Conservation (phyloP, 1,284 basidiomycete genomes). For the Hypsizygus ulmarius region DNA sequence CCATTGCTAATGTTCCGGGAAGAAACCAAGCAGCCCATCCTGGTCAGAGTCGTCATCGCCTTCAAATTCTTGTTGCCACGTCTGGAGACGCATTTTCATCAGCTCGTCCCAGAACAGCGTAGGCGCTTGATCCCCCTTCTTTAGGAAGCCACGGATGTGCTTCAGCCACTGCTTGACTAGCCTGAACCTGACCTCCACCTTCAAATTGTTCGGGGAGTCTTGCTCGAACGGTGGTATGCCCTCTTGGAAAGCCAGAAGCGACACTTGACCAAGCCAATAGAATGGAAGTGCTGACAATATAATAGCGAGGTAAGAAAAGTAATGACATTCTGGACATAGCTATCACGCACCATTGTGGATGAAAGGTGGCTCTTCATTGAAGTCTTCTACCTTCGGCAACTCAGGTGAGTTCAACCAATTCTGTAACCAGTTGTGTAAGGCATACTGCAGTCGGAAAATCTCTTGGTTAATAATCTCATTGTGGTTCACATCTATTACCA, state of each 20-base stretch:
- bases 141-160: slow-evolving; percentile 50
- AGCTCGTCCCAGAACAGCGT: slow-evolving; percentile 55
- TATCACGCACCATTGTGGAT: slow-evolving; percentile 32
- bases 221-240: slow-evolving; percentile 43
- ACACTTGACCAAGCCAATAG: slow-evolving; percentile 60
- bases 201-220: slow-evolving; percentile 31
- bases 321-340: neutral
- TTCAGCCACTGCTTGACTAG: slow-evolving; percentile 57
- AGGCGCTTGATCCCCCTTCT: slow-evolving; percentile 43
- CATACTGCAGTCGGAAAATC: slow-evolving; percentile 43
- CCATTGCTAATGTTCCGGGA: slow-evolving; percentile 26
- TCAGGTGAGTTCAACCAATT: slow-evolving; percentile 52
- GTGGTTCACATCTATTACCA: slow-evolving; percentile 4
- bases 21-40: slow-evolving; percentile 44
- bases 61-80: slow-evolving; percentile 35
- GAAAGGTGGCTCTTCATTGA: slow-evolving; percentile 43
- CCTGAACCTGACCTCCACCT: slow-evolving; percentile 48
- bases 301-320: slow-evolving; percentile 2
- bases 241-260: slow-evolving; percentile 52
- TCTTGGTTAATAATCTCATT: slow-evolving; percentile 24
- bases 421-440: slow-evolving; percentile 58
- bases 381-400: slow-evolving; percentile 32
- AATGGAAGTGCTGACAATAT: slow-evolving; percentile 45
- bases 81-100: slow-evolving; percentile 47
- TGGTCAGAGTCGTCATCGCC: slow-evolving; percentile 32